Percentiles rank a stretch among this genome's conserved stretches.
Conservation (phyloP, 192 early-diverging fungal species). For the Rhizophagus clarus region DNA sequence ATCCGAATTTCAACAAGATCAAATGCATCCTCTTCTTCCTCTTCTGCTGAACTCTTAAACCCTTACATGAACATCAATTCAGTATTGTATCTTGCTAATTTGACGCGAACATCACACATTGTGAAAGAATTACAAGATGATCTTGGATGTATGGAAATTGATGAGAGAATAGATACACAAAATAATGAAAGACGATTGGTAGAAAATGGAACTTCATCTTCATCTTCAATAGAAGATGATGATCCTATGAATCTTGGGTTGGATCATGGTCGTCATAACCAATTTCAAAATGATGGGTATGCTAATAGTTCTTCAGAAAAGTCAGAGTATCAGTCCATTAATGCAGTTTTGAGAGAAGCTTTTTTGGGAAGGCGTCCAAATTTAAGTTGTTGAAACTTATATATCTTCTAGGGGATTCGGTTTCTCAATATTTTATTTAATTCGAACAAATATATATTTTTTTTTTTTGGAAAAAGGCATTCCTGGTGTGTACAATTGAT, state of each 20-base stretch:
- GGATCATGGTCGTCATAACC: background rate
- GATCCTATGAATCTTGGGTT: background rate
- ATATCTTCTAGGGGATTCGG: no score
- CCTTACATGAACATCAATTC: constrained; percentile 30
- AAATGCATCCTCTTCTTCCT: constrained; percentile 8
- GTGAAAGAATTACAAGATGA: constrained; percentile 19
- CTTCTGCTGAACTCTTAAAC: constrained; percentile 1
- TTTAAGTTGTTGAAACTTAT: background rate
- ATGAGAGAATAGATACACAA: background rate
- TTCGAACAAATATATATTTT: no score
- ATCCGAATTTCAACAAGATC: constrained; percentile 26
- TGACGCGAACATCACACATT: constrained; percentile 24
- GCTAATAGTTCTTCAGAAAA: background rate
- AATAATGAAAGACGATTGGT: background rate
- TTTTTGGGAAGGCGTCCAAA: background rate
- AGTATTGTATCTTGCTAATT: constrained; percentile 19
- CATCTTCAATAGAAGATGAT: background rate
- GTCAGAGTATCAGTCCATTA: background rate
- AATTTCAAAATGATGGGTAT: background rate
- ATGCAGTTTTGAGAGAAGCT: constrained; percentile 14
- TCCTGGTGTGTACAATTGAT: no score
- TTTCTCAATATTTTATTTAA: no score
- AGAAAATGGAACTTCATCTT: background rate
- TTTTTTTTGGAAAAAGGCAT: no score
- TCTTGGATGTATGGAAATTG: constrained; percentile 23